These are phyloP conservation scores for Diaporthe sp. DNA, from an alignment of 2,329 filamentous ascomycete species.

Conservation along the genomic window DNA sequence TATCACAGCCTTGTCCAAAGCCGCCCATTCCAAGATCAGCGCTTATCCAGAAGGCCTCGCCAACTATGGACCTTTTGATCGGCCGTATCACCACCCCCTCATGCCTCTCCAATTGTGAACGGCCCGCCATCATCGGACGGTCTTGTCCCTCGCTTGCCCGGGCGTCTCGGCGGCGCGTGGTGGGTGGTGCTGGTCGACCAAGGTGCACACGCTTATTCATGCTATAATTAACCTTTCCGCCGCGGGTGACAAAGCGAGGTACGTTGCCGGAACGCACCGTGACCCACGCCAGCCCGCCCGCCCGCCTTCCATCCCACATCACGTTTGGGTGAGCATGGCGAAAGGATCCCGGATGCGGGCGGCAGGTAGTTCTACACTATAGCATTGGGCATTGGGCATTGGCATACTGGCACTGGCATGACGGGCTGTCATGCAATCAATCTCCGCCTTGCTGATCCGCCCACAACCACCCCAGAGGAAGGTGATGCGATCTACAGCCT, in stretches of 20 bases:
- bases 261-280: slow-evolving; percentile 29
- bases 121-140: slow-evolving; percentile 30
- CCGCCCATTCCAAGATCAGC: slow-evolving; percentile 36
- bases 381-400: slow-evolving; percentile 20
- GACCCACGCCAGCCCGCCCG: not conserved
- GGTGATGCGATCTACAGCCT: slow-evolving; percentile 35
- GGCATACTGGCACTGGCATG: slow-evolving; percentile 20
- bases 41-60: slow-evolving; percentile 38
- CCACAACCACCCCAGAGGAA: slow-evolving; percentile 17
- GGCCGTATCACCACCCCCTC: slow-evolving; percentile 23
- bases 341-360: slow-evolving; percentile 18
- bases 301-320: slow-evolving; percentile 12
- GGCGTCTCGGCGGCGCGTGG: slow-evolving; percentile 23
- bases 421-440: slow-evolving; percentile 28
- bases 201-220: not conserved
- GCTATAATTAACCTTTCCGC: slow-evolving; percentile 11
- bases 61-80: slow-evolving; percentile 39
- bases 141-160: slow-evolving; percentile 2
- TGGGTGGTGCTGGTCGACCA: not conserved
- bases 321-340: slow-evolving; percentile 9
- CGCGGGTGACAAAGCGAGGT: slow-evolving; percentile 9
- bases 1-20: slow-evolving; percentile 40
- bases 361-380: slow-evolving; percentile 14
- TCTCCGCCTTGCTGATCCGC: slow-evolving; percentile 31
- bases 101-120: slow-evolving; percentile 19